A percentile compares a stretch with the other conserved stretches of the same genome.
These are phyloP conservation scores for Monosporascus sp. DNA, from an alignment of 2,329 filamentous ascomycete genomes.

Conservation along the genomic window DNA sequence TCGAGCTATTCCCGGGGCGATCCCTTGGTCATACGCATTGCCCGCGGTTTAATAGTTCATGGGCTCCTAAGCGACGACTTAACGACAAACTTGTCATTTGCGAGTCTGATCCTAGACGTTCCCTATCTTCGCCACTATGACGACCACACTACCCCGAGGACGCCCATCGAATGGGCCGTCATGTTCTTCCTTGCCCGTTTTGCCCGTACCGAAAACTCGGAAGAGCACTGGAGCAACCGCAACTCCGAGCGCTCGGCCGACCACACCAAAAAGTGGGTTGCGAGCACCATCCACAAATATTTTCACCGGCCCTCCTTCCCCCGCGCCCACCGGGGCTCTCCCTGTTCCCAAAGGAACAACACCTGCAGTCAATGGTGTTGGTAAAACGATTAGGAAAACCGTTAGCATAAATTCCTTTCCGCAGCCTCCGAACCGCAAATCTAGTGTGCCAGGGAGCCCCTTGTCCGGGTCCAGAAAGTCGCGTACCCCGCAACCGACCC, in stretches of 20 bases:
- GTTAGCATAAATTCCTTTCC: conserved; percentile 94
- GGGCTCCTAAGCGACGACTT: background rate
- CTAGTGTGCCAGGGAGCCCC: conserved; percentile 60
- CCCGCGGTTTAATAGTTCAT: background rate
- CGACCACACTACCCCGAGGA: conserved; percentile 62
- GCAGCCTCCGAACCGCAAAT: conserved; percentile 70
- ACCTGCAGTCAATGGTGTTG: conserved; percentile 52
- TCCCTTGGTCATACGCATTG: too few relatives aligned
- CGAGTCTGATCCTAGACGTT: conserved; percentile 8
- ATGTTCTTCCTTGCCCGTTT: conserved; percentile 64
- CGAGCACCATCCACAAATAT: conserved; percentile 56
- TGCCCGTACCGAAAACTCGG: conserved; percentile 69
- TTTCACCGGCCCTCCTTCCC: conserved; percentile 40
- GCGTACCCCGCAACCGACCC: conserved; percentile 47
- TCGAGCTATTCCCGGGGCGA: too few relatives aligned
- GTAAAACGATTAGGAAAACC: conserved; percentile 74
- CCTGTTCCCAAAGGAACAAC: conserved; percentile 49
- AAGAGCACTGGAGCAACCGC: conserved; percentile 54
- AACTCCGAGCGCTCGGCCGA: conserved; percentile 36
- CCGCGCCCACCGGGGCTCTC: conserved; percentile 48
- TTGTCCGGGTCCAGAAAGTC: conserved; percentile 52
- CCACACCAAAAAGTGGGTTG: conserved; percentile 52
- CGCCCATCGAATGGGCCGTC: conserved; percentile 68
- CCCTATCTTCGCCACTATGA: conserved; percentile 34
- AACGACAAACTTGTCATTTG: conserved; percentile 4